A percentile compares a stretch with the other conserved stretches of the same genome.
Evolutionary conservation across 331 rosid genomes (phyloP).

Genomic region (Rosa hybrid): DNA sequence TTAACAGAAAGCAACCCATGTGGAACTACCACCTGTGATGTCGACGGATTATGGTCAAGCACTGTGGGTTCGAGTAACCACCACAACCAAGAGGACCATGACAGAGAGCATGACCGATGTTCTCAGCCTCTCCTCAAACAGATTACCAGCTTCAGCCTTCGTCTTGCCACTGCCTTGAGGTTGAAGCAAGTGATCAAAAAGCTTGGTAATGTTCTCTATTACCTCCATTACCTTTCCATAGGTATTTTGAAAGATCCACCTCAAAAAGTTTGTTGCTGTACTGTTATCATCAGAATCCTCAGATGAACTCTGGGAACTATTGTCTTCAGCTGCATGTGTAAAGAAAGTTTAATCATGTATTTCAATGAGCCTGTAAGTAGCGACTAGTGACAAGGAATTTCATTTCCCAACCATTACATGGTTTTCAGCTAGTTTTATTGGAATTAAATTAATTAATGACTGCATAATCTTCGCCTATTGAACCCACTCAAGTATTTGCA

Average conservation of each 20-base stretch:
- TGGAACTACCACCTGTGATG: conserved; percentile 17
- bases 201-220: conserved; percentile 46
- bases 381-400: background rate
- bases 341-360: background rate
- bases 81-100: conserved; percentile 67
- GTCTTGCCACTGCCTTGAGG: conserved; percentile 18
- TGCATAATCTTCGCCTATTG: background rate
- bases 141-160: conserved; percentile 21
- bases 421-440: background rate
- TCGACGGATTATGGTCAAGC: conserved; percentile 49
- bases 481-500: background rate
- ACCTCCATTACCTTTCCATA: conserved; percentile 47
- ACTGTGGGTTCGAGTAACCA: conserved; percentile 50
- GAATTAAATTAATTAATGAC: background rate
- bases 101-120: conserved; percentile 64
- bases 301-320: background rate
- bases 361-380: background rate
- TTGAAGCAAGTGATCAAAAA: conserved; percentile 45
- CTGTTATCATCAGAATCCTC: conserved; percentile 31
- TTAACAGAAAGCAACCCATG: background rate
- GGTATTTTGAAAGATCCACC: conserved; percentile 42
- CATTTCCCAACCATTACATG: background rate
- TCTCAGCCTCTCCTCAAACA: conserved; percentile 52
- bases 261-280: conserved; percentile 28
- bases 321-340: conserved; percentile 33